Evolutionary conservation across 306 rosid species (phyloP).

Genomic region (Quercus agrifolia): DNA sequence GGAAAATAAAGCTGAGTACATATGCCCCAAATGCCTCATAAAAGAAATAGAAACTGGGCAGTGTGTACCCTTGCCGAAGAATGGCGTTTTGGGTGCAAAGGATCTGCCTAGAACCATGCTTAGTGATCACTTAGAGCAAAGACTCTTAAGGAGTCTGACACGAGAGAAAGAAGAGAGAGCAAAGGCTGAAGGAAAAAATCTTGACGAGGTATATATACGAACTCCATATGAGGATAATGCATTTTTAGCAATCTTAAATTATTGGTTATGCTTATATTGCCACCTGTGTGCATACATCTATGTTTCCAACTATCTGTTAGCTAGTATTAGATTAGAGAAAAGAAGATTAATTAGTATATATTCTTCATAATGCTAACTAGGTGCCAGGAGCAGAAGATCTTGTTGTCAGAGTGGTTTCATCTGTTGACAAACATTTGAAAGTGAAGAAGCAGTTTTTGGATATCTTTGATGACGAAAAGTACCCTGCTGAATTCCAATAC

Average conservation of each 20-base stretch:
- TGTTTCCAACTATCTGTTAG: no score
- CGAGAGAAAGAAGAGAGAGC: conserved; percentile 40
- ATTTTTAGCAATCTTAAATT: not conserved
- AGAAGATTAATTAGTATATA: no score
- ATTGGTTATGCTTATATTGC: not conserved
- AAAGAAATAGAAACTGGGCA: conserved; percentile 35
- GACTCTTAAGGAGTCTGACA: conserved; percentile 41
- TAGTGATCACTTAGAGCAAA: conserved; percentile 59
- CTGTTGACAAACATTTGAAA: conserved; percentile 42
- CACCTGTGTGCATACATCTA: no score
- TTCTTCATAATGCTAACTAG: conserved; percentile 27
- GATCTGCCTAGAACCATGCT: conserved; percentile 56
- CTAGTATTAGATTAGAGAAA: no score
- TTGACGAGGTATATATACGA: conserved; percentile 40
- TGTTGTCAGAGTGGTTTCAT: conserved; percentile 52
- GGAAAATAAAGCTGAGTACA: conserved; percentile 35
- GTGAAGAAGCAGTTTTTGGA: conserved; percentile 54
- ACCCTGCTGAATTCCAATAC: conserved; percentile 60
- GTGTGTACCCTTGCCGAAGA: conserved; percentile 25
- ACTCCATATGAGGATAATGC: not conserved
- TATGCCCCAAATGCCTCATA: conserved; percentile 47
- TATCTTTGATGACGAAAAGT: conserved; percentile 35
- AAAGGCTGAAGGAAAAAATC: conserved; percentile 26
- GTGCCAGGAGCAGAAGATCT: conserved; percentile 49
- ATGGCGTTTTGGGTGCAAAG: conserved; percentile 37